Evolutionary conservation across 2,329 filamentous ascomycete genomes (phyloP), one percentile per base, ranked within the genome.

Genomic region (Colletotrichum sp.): DNA sequence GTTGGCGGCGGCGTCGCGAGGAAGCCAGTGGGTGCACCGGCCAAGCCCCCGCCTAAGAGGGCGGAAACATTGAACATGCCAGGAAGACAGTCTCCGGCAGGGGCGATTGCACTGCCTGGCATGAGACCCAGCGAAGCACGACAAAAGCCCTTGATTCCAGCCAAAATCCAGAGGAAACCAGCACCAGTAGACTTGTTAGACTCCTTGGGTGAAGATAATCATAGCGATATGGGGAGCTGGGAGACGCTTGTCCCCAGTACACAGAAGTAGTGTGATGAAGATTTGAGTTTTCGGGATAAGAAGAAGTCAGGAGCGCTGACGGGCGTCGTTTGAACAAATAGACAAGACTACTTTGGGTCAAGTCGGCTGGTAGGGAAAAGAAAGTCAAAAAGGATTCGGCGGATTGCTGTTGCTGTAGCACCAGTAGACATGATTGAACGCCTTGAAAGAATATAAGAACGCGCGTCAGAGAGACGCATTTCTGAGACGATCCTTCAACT

Each of bases 201-300:
- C 77, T 84, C 90, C 61, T 80, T 90, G 36, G 87, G 86, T 58
- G 89, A 90, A 60, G 85, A 83, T 24, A 82, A 80, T n/a, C 83
- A 83, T 43, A 69, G 76, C 5, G 88, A 87, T 48, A 84, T 91
- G 82, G 87, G 87, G 15, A 86, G 88, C 26, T 92, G 90, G 90
- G 89, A 91, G 79, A 88, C 90, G 6, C 79, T 92, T 79, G 90
- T 90, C 80, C 90, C 90, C 30, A 86, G 81, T 69, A 69, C 55
- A 4, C 74, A 78, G n/a, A 67, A 61, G 57, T 77, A 63, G 55
- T 66, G n/a, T 18, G 55, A 36, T 8, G 55, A 21, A 6, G 21
- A 7, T 48, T 18, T 26, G 66, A 28, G 10, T 15, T 73, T 48
- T 57, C 34, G 9, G 6, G 13, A 65, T 15, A 21, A 67, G 24